Base-by-base conservation (phyloP, 1,284 basidiomycete genomes). In the Ganoderma multipileum region DNA sequence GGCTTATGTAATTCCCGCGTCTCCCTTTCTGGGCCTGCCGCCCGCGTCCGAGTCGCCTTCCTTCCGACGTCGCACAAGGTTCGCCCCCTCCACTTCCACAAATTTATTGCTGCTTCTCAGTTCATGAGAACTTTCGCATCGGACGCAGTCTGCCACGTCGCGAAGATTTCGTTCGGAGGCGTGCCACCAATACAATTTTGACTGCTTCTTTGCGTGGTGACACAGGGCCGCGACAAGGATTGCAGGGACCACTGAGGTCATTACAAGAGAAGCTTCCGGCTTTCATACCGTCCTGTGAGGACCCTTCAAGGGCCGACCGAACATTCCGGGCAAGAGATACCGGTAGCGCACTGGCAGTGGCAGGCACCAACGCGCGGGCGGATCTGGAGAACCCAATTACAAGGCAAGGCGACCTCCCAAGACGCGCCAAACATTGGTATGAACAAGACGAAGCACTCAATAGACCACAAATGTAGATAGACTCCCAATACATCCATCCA, bases 1-100 rank as follows among this genome's bases (percentile, higher is more conserved):
- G n/a, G 67, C 67, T 73, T 71, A 73, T 62, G 65, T 70, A 61
- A 68, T 14, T 57, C 8, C 63, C 62, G 61, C 58, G 55, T 26
- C 50, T 30, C 14, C 55, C n/a, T 67, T 63, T 67, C 60, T 57
- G 33, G 30, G 52, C 62, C 54, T 63, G 26, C 62, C 50, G 62
- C 41, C 16, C 62, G 26, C 63, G 20, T 52, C 38, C n/a, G 11
- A n/a, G 11, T 7, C 23, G 28, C 7, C 33, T 30, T 20, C 30
- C 54, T 20, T 38, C 64, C 26, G 64, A 36, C 42, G 55, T 60
- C 57, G 57, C 42, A 52, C 64, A 60, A 61, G 36, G 57, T 60
- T 64, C 39, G 57, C 28, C 57, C 26, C 26, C 54, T 64, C 20
- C 41, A 38, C 16, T 3, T 38, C 33, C 20, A n/a, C 30, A 33